Evolutionary conservation across 2,329 filamentous ascomycete species (phyloP).

Genomic region (Annulohypoxylon truncatum): DNA sequence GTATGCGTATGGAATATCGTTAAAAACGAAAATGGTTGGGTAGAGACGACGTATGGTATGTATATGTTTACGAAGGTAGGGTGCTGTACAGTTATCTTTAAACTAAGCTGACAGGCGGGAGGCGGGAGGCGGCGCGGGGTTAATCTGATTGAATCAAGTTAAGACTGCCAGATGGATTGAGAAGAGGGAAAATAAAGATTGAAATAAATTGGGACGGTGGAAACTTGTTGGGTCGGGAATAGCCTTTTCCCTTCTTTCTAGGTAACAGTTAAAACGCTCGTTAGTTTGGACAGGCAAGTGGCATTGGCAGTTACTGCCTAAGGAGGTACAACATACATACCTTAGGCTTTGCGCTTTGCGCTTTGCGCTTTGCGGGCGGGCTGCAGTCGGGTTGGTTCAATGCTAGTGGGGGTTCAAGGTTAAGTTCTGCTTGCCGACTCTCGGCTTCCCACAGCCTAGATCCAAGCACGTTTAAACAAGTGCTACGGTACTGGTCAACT

Average conservation of each 20-base stretch:
- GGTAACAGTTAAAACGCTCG: neutral
- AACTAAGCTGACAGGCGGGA: slow-evolving; percentile 30
- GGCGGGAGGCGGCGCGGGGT: slow-evolving; percentile 36
- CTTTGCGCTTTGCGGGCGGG: neutral
- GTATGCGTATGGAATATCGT: slow-evolving; percentile 2
- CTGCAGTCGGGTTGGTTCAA: slow-evolving; percentile 7
- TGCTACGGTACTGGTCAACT: slow-evolving; percentile 29
- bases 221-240: neutral
- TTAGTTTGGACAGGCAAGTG: neutral
- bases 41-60: slow-evolving; percentile 4
- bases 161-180: neutral
- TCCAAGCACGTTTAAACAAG: slow-evolving; percentile 17
- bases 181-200: slow-evolving; percentile 4
- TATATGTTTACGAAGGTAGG: neutral
- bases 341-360: slow-evolving; percentile 10
- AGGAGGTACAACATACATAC: slow-evolving; percentile 9
- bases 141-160: slow-evolving; percentile 7
- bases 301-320: neutral
- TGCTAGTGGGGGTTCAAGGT: slow-evolving; percentile 18
- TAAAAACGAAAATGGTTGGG: slow-evolving; percentile 22
- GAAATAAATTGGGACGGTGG: slow-evolving; percentile 9
- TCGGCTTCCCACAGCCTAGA: slow-evolving; percentile 24
- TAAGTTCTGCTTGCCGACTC: slow-evolving; percentile 35
- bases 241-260: slow-evolving; percentile 2
- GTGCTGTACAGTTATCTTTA: slow-evolving; percentile 1